Percentiles rank a stretch among this genome's conserved stretches.
phyloP scores from a whole-genome alignment of 2,329 filamentous ascomycete genomes.

The Penicillium concentricum region DNA sequence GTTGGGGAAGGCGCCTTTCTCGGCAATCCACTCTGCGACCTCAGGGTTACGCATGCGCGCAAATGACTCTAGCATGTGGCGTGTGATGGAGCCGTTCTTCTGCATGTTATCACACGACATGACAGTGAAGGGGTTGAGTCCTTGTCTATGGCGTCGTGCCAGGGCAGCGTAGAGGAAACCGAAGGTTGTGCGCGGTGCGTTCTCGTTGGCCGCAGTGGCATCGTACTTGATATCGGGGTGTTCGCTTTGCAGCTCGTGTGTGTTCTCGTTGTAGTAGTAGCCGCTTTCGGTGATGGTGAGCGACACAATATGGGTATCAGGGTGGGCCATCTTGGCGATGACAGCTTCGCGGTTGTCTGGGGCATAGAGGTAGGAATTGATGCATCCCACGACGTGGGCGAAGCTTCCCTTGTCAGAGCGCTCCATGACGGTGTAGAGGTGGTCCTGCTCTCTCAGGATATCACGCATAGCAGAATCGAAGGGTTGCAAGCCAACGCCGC shows the following conservation, averaged over 20 bases:
- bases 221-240: constrained; percentile 53
- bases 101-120: constrained; percentile 60
- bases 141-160: constrained; percentile 46
- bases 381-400: constrained; percentile 53
- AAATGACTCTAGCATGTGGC: constrained; percentile 53
- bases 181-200: constrained; percentile 50
- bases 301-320: constrained; percentile 56
- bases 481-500: constrained; percentile 53
- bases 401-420: constrained; percentile 53
- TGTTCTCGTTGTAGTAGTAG: constrained; percentile 60
- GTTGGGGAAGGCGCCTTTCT: constrained; percentile 54
- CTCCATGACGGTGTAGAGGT: constrained; percentile 56
- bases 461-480: constrained; percentile 55
- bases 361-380: constrained; percentile 54
- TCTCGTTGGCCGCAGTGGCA: constrained; percentile 44
- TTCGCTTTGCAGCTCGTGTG: constrained; percentile 52
- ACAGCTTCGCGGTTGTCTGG: constrained; percentile 54
- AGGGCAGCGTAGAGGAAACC: constrained; percentile 55
- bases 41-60: constrained; percentile 49
- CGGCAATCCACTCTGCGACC: constrained; percentile 51
- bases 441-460: constrained; percentile 49
- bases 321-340: constrained; percentile 56
- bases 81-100: constrained; percentile 56
- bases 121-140: constrained; percentile 55
- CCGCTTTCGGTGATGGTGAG: constrained; percentile 58